Evolutionary conservation across 352 stramenopile genomes (phyloP), one percentile per base, ranked within the genome.

Genomic region (Thalassiosira livingstoniorum): DNA sequence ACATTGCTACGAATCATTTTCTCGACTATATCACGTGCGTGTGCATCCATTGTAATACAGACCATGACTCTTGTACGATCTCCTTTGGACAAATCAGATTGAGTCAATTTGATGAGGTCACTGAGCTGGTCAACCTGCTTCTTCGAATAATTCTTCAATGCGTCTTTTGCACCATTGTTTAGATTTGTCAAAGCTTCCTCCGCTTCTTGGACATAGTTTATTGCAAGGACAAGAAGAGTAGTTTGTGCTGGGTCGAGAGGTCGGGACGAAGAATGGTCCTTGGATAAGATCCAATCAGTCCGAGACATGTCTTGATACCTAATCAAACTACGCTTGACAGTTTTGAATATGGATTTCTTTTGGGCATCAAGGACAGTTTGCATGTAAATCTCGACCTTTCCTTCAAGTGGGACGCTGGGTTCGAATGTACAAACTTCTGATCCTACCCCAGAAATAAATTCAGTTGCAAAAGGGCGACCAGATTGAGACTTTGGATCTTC

Each of bases 351-450:
- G 4, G 97, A 98, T 47, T 93, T 80, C 63, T 97, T 97, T 95
- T 98, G 98, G 2, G 94, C 95, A 55, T 97, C 91, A 83, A 99
- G 95, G 32, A 99, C 91, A 0, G 95, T 98, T 85, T 98, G 96
- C 63, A 99, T 93, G 87, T 99, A 99, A 75, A 98, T 97, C 80
- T 99, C 97, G 21, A 98, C 96, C 83, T 99, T 98, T 54, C 97
- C 97, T 69, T 98, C 92, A 0, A 99, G 92, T 29, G 96, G 83
- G 5, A 98, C 95, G 0, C 96, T 58, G 35, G 97, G 95, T 60
- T 96, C 93, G 69, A 99, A 99, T 47, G 96, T 92, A 15, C 98
- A 96, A 61, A 87, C 87, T 78, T 99, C 97, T 62, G 97, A 95
- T 11, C 97, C 96, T 2, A 99, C 97, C 61, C 95, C 96, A 35